Evolutionary conservation across 257 asterid genomes (phyloP).

Genomic region (Plectranthus barbatus): DNA sequence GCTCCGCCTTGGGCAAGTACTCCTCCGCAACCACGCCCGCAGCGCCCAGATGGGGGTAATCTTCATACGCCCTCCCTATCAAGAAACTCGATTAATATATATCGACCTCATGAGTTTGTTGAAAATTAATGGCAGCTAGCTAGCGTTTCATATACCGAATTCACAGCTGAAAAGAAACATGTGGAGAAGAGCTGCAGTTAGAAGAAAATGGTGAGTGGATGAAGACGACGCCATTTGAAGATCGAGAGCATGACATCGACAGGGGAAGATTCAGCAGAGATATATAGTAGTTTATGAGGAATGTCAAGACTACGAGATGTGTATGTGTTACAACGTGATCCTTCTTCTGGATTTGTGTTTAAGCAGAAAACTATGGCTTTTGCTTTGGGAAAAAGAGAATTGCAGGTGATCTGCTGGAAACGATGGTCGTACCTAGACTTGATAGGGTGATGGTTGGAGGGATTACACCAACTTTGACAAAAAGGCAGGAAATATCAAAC

Average conservation of each 20-base stretch:
- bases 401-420: slow-evolving; percentile 27
- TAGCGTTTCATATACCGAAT: slow-evolving; percentile 26
- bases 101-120: not conserved
- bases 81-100: not conserved
- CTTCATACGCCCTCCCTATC: slow-evolving; percentile 46
- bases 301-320: not conserved
- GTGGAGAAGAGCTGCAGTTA: slow-evolving; percentile 20
- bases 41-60: slow-evolving; percentile 44
- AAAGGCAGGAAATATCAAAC: slow-evolving; percentile 30
- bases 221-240: slow-evolving; percentile 31
- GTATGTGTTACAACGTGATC: too few species aligned
- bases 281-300: not conserved
- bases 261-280: not conserved
- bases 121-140: not conserved
- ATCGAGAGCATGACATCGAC: not conserved
- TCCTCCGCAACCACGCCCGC: slow-evolving; percentile 47
- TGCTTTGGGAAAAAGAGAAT: slow-evolving; percentile 10
- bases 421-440: slow-evolving; percentile 15
- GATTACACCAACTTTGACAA: slow-evolving; percentile 32
- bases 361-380: slow-evolving; percentile 12
- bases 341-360: too few species aligned
- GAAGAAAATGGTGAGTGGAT: slow-evolving; percentile 18
- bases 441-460: slow-evolving; percentile 30
- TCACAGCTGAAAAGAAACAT: slow-evolving; percentile 22
- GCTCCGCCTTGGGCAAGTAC: slow-evolving; percentile 48